Conservation (phyloP, 768 basidiomycete genomes). For the Boletus coccyginus region DNA sequence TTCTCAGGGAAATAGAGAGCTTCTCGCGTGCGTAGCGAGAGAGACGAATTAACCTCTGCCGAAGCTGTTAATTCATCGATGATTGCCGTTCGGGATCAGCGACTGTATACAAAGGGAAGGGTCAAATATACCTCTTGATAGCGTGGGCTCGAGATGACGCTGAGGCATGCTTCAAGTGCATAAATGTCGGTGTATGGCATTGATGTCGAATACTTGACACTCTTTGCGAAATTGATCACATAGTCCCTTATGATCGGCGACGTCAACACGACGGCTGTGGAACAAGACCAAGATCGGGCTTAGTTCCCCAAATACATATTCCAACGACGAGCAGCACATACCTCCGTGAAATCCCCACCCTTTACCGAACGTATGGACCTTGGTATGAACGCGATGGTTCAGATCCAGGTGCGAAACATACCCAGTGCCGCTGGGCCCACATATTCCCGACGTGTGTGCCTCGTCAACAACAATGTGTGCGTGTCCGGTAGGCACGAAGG, state of each 20-base stretch:
- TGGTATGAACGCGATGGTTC: too few relatives aligned
- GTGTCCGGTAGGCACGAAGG: too few relatives aligned
- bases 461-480: too few relatives aligned
- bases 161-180: slow-evolving; percentile 43
- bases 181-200: slow-evolving; percentile 7
- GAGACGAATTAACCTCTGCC: slow-evolving; percentile 3
- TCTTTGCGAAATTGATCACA: slow-evolving; percentile 18
- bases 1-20: too few relatives aligned
- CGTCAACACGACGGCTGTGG: slow-evolving; percentile 18
- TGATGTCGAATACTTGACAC: slow-evolving; percentile 21
- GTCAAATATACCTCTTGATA: slow-evolving; percentile 18
- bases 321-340: background rate
- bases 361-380: too few relatives aligned
- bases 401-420: too few relatives aligned
- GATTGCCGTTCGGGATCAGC: background rate
- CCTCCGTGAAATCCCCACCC: slow-evolving; percentile 10
- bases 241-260: slow-evolving; percentile 19
- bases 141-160: slow-evolving; percentile 8
- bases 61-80: slow-evolving; percentile 13
- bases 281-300: background rate
- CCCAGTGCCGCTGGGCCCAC: too few relatives aligned
- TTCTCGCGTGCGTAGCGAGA: too few relatives aligned
- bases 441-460: too few relatives aligned
- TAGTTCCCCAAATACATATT: background rate
- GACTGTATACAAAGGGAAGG: background rate